Percentiles rank a stretch among this genome's conserved stretches.
These are phyloP conservation scores for Cucurbita argyrosperma DNA, from an alignment of 306 rosid species.

Conservation along the genomic window DNA sequence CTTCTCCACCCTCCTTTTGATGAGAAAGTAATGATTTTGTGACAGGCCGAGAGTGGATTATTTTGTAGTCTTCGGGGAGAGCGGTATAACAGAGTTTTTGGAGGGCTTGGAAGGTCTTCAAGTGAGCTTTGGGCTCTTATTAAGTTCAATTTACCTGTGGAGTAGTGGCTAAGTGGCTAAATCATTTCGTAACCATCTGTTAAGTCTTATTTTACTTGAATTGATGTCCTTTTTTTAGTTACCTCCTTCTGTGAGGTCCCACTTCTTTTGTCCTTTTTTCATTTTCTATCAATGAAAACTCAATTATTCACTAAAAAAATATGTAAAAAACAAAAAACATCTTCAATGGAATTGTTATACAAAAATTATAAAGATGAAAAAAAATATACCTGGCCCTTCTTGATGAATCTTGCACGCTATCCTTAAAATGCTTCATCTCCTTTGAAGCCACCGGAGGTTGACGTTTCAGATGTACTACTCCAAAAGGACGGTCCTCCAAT, in stretches of 20 bases:
- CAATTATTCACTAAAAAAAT: too few species aligned
- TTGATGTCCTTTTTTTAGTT: neutral
- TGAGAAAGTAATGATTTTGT: neutral
- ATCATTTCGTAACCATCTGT: neutral
- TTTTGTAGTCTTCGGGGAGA: neutral
- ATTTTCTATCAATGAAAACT: too few species aligned
- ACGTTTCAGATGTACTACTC: conserved; percentile 40
- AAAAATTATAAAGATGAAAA: neutral
- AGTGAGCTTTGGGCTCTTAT: neutral
- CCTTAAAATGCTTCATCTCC: conserved; percentile 67
- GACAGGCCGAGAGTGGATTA: neutral
- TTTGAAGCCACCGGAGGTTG: conserved; percentile 43
- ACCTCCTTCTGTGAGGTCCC: neutral
- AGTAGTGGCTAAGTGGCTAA: neutral
- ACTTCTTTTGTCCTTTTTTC: too few species aligned
- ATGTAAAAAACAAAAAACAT: too few species aligned
- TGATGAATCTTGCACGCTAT: conserved; percentile 59
- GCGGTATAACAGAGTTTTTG: neutral
- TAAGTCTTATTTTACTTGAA: neutral
- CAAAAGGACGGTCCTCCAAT: conserved; percentile 53
- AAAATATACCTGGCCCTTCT: conserved; percentile 60
- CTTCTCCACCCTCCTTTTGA: neutral
- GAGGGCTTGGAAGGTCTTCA: neutral
- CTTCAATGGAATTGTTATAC: neutral
- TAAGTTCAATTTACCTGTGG: neutral